These are phyloP conservation scores for Candida endomychidarum DNA, from an alignment of 805 yeast species.

Conservation along the genomic window DNA sequence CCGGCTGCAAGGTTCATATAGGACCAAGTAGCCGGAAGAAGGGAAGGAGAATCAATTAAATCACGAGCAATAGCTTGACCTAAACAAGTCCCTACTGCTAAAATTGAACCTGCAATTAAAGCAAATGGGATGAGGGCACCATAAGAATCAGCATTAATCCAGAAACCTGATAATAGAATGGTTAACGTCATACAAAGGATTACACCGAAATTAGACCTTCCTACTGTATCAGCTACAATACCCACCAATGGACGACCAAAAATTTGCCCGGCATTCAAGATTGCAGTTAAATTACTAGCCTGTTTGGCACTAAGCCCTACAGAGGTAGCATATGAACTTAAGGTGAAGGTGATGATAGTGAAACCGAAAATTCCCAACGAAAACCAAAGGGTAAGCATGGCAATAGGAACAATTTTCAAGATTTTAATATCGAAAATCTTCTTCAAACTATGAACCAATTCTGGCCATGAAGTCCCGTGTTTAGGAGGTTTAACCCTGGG, in stretches of 20 bases:
- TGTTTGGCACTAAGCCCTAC: constrained; percentile 43
- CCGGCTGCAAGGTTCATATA: constrained; percentile 33
- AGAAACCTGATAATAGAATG: constrained; percentile 32
- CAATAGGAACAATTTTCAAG: constrained; percentile 24
- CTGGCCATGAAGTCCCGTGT: constrained; percentile 22
- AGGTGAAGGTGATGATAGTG: constrained; percentile 33
- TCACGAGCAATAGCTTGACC: constrained; percentile 27
- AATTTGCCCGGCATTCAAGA: constrained; percentile 43
- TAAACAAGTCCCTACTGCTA: constrained; percentile 32
- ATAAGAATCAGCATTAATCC: constrained; percentile 38
- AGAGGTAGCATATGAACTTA: constrained; percentile 39
- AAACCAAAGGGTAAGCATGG: constrained; percentile 33
- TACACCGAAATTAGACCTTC: constrained; percentile 41
- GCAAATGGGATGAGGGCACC: constrained; percentile 31
- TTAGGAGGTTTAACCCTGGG: constrained; percentile 40
- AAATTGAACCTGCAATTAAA: constrained; percentile 27
- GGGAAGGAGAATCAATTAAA: constrained; percentile 17
- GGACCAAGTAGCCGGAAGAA: constrained; percentile 42
- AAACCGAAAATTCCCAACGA: constrained; percentile 39
- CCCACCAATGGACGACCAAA: constrained; percentile 55
- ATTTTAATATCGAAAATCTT: constrained; percentile 36
- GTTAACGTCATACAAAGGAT: constrained; percentile 22
- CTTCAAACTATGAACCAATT: constrained; percentile 23
- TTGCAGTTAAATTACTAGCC: constrained; percentile 33
- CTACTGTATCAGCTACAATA: constrained; percentile 44